Evolutionary conservation across 495 filamentous ascomycete species (phyloP).

Genomic region (Penicillium roqueforti): DNA sequence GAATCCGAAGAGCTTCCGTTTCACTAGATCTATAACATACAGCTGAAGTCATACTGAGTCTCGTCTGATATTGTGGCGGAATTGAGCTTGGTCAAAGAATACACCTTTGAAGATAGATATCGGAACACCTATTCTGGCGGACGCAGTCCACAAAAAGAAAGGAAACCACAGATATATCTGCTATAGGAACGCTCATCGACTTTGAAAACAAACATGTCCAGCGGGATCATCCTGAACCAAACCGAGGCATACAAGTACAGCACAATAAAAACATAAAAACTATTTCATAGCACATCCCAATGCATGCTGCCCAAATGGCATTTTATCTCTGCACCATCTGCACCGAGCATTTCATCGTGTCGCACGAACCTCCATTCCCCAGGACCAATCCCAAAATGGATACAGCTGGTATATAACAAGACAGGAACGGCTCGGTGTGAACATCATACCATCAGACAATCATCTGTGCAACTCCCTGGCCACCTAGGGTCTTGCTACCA

Average conservation of each 20-base stretch:
- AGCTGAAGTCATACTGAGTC: not conserved
- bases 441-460: slow-evolving; percentile 64
- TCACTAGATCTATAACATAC: not conserved
- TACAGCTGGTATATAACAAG: not conserved
- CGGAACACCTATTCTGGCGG: not conserved
- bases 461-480: slow-evolving; percentile 95
- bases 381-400: slow-evolving; percentile 1
- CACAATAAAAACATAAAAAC: slow-evolving; percentile 16
- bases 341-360: slow-evolving; percentile 27
- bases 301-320: slow-evolving; percentile 15
- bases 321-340: slow-evolving; percentile 12
- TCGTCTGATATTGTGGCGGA: not conserved
- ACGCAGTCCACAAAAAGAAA: slow-evolving; percentile 9
- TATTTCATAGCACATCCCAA: slow-evolving; percentile 29
- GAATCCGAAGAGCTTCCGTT: not conserved
- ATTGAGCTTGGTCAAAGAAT: not conserved
- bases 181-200: slow-evolving; percentile 10
- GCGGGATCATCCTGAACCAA: slow-evolving; percentile 7
- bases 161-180: slow-evolving; percentile 14
- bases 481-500: slow-evolving; percentile 94
- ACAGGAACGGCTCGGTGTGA: not conserved
- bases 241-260: slow-evolving; percentile 28
- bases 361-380: slow-evolving; percentile 3
- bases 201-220: slow-evolving; percentile 8
- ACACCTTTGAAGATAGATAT: not conserved